Conservation (phyloP, 805 yeast species). For the Metschnikowia bowlesiae region DNA sequence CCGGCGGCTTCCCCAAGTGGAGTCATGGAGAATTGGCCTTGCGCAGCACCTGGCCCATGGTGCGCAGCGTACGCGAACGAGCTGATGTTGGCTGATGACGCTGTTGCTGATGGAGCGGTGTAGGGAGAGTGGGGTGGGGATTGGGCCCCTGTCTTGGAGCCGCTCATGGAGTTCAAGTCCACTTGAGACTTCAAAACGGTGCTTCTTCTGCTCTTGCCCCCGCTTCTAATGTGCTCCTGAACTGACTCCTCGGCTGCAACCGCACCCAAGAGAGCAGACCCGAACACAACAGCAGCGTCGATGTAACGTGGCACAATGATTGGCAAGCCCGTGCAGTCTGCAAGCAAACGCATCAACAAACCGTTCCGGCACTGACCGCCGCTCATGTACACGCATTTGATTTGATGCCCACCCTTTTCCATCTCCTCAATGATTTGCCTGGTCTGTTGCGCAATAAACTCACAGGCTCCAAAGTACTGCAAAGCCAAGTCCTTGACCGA, state of each 20-base stretch:
- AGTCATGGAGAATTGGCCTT: slow-evolving; percentile 31
- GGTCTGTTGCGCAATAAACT: slow-evolving; percentile 96
- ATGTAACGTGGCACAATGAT: slow-evolving; percentile 90
- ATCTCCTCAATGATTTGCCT: slow-evolving; percentile 88
- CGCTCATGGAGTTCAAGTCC: slow-evolving; percentile 20
- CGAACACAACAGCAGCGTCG: slow-evolving; percentile 96
- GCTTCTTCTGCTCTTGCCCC: slow-evolving; percentile 35
- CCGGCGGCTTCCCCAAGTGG: slow-evolving; percentile 34
- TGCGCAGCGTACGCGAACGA: slow-evolving; percentile 42
- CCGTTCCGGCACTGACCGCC: slow-evolving; percentile 98
- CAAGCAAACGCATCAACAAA: slow-evolving; percentile 79
- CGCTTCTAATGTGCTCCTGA: slow-evolving; percentile 28
- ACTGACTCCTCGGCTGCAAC: slow-evolving; percentile 75
- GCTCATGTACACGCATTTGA: slow-evolving; percentile 76
- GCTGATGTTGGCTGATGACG: slow-evolving; percentile 55
- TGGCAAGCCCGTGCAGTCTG: slow-evolving; percentile 90
- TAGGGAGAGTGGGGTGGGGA: slow-evolving; percentile 56
- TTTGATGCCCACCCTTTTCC: slow-evolving; percentile 72
- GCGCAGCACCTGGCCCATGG: slow-evolving; percentile 17
- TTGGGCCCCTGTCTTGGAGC: slow-evolving; percentile 6
- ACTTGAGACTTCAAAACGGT: slow-evolving; percentile 31
- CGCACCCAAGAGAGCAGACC: slow-evolving; percentile 92
- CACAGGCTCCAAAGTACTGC: slow-evolving; percentile 89
- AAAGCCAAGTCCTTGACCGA: slow-evolving; percentile 81
- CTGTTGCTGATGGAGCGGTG: slow-evolving; percentile 78